Percentiles rank a stretch among this genome's conserved stretches.
Evolutionary conservation across 139 green algal genomes (phyloP).

Genomic region (Chlamydomonas sp.): DNA sequence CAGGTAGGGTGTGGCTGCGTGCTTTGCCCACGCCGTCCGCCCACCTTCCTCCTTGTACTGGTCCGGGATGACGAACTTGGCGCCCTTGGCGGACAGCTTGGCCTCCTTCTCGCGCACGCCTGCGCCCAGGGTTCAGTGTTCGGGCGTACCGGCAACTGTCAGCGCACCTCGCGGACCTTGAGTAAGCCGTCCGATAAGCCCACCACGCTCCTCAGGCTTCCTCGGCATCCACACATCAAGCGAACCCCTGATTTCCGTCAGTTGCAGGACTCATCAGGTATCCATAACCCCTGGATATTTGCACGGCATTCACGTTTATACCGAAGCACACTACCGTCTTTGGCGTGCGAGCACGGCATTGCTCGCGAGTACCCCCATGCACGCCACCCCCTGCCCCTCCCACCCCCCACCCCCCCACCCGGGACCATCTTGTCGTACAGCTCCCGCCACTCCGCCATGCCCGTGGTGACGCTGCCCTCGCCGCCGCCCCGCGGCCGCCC

Average conservation of each 20-base stretch:
- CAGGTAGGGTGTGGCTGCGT: background rate
- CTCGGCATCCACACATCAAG: no score
- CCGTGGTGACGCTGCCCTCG: slow-evolving; percentile 42
- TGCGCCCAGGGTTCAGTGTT: background rate
- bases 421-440: slow-evolving; percentile 58
- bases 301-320: no score
- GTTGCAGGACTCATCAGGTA: background rate
- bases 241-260: no score
- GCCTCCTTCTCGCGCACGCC: slow-evolving; percentile 31
- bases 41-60: slow-evolving; percentile 58
- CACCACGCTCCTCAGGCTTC: no score
- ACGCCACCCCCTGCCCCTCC: no score
- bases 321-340: no score
- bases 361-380: no score
- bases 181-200: no score
- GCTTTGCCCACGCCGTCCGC: background rate
- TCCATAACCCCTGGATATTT: background rate
- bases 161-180: no score
- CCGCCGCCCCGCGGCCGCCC: slow-evolving; percentile 52
- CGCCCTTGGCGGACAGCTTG: slow-evolving; percentile 17
- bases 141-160: background rate
- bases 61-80: slow-evolving; percentile 52
- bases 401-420: background rate
- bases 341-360: no score
- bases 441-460: slow-evolving; percentile 53